These are phyloP conservation scores for Raphanus sativus DNA, from an alignment of 345 rosid species.

Conservation along the genomic window DNA sequence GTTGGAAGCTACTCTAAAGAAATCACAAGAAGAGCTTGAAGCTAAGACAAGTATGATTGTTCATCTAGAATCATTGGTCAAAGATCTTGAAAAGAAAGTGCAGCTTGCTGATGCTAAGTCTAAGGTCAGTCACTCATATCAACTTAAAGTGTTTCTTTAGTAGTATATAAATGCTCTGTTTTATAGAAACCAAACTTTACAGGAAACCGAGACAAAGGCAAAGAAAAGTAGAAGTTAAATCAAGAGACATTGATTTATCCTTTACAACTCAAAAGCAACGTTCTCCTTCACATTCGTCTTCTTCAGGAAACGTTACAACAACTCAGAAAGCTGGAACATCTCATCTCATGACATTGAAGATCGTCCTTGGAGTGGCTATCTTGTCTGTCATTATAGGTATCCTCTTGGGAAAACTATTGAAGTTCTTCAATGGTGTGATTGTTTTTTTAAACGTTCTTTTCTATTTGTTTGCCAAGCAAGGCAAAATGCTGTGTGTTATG, in stretches of 20 bases:
- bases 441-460: neutral
- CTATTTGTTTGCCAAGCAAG: slow-evolving; percentile 16
- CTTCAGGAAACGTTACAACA: slow-evolving; percentile 26
- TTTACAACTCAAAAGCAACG: no score
- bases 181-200: slow-evolving; percentile 25
- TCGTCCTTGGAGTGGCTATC: slow-evolving; percentile 62
- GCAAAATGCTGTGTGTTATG: neutral
- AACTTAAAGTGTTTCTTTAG: neutral
- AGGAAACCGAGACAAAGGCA: slow-evolving; percentile 39
- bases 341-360: slow-evolving; percentile 46
- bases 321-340: slow-evolving; percentile 37
- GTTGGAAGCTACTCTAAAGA: slow-evolving; percentile 40
- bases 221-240: slow-evolving; percentile 55
- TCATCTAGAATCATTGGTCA: slow-evolving; percentile 49
- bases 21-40: slow-evolving; percentile 57
- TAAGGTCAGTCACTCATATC: slow-evolving; percentile 48
- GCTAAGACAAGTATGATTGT: slow-evolving; percentile 48
- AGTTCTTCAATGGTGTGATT: slow-evolving; percentile 2
- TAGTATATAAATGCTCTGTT: neutral
- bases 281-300: no score
- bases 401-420: slow-evolving; percentile 70
- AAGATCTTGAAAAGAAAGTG: slow-evolving; percentile 48
- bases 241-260: slow-evolving; percentile 57
- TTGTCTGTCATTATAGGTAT: slow-evolving; percentile 70
- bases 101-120: slow-evolving; percentile 27